Conservation (phyloP, 2,329 filamentous ascomycete species). For the Achaetomium macrosporum region DNA sequence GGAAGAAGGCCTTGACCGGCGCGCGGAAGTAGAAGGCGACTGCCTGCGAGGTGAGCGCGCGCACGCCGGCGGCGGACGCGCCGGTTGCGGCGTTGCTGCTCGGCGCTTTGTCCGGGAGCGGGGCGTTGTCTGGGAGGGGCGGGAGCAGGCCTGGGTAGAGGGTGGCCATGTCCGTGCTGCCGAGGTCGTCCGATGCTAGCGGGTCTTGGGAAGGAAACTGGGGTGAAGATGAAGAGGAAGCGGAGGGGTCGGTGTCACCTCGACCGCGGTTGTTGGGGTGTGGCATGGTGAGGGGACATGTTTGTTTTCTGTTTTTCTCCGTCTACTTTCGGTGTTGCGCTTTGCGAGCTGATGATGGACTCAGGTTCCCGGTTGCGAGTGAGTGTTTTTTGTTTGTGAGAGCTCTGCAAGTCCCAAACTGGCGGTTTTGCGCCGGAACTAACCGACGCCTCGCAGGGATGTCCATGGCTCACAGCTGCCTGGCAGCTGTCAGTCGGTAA, state of each 20-base stretch:
- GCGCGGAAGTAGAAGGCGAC: conserved; percentile 89
- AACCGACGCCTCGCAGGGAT: neutral
- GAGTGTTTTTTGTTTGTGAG: neutral
- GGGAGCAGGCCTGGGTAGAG: conserved; percentile 18
- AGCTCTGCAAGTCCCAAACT: too few relatives aligned
- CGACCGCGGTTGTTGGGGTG: conserved; percentile 11
- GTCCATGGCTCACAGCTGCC: neutral
- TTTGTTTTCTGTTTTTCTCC: neutral
- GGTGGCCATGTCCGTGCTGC: neutral
- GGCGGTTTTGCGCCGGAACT: conserved; percentile 1
- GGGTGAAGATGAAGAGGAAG: neutral
- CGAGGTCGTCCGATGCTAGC: neutral
- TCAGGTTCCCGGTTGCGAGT: too few relatives aligned
- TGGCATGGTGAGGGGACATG: conserved; percentile 19
- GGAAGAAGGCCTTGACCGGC: conserved; percentile 88
- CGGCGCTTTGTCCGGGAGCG: conserved; percentile 21
- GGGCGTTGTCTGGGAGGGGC: conserved; percentile 15
- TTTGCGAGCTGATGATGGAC: too few relatives aligned
- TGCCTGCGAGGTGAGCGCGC: conserved; percentile 75
- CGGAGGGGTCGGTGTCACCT: conserved; percentile 10
- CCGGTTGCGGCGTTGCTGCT: conserved; percentile 47
- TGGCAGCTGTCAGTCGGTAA: neutral
- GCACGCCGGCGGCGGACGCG: conserved; percentile 78
- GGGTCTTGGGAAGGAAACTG: neutral
- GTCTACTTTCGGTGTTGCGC: neutral